Evolutionary conservation across 2,329 filamentous ascomycete species (phyloP).

Genomic region (Penicillium concentricum): DNA sequence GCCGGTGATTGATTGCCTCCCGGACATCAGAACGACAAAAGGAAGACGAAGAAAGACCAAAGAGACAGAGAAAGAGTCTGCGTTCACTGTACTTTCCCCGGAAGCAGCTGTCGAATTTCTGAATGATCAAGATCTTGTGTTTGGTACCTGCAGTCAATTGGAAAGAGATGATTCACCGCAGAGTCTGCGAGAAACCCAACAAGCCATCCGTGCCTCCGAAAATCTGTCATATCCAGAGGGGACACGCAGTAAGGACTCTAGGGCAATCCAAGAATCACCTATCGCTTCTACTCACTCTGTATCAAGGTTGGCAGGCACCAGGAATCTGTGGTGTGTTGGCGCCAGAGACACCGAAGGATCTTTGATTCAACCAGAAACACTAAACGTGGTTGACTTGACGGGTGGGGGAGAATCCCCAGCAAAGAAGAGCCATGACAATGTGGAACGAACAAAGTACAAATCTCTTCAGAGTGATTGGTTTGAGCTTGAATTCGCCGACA

Average conservation of each 20-base stretch:
- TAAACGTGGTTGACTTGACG: constrained; percentile 56
- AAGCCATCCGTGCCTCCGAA: constrained; percentile 34
- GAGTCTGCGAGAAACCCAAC: constrained; percentile 40
- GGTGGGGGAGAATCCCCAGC: constrained; percentile 9
- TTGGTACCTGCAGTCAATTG: constrained; percentile 83
- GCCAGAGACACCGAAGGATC: constrained; percentile 65
- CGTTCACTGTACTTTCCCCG: constrained; percentile 66
- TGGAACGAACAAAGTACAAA: background rate
- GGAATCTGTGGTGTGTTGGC: constrained; percentile 68
- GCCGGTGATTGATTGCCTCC: constrained; percentile 4
- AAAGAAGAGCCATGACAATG: background rate
- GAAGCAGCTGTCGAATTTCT: constrained; percentile 65
- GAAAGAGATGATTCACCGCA: constrained; percentile 70
- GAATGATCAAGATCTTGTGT: constrained; percentile 71
- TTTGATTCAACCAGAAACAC: constrained; percentile 61
- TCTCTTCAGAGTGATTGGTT: constrained; percentile 15
- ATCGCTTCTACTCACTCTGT: constrained; percentile 15
- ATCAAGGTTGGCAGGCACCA: constrained; percentile 30
- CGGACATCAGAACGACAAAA: constrained; percentile 16
- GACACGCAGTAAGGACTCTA: background rate
- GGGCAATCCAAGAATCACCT: background rate
- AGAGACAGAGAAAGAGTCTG: constrained; percentile 36
- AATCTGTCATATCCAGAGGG: constrained; percentile 12
- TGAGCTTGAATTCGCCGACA: constrained; percentile 15
- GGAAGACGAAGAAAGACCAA: constrained; percentile 25